These are phyloP conservation scores for Glomus cerebriforme DNA, from an alignment of 192 early-diverging fungal species.

Conservation along the genomic window DNA sequence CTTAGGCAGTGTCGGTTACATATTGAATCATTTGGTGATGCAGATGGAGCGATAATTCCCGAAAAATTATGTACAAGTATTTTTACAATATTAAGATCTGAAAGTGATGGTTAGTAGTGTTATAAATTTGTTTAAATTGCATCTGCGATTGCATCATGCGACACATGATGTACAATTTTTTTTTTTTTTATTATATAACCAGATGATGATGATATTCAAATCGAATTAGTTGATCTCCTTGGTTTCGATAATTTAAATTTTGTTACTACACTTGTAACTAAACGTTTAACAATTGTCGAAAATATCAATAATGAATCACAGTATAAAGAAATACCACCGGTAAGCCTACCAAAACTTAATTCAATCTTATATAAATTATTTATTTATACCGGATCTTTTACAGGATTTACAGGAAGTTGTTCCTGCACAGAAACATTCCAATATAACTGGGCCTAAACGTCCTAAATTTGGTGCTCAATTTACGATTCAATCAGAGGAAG, in stretches of 20 bases:
- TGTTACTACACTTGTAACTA: constrained; percentile 55
- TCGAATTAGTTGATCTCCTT: constrained; percentile 67
- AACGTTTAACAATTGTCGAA: constrained; percentile 61
- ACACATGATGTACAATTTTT: too few relatives aligned
- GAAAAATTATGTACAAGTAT: constrained; percentile 66
- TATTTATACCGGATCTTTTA: constrained; percentile 25
- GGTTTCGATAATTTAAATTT: constrained; percentile 77
- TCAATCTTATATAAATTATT: constrained; percentile 9
- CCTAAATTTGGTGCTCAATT: constrained; percentile 65
- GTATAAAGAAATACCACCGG: neutral
- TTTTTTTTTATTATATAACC: neutral
- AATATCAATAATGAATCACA: constrained; percentile 55
- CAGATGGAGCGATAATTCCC: constrained; percentile 46
- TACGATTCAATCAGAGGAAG: constrained; percentile 63
- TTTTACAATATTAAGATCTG: constrained; percentile 68
- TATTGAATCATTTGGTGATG: constrained; percentile 41
- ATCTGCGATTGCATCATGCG: too few relatives aligned
- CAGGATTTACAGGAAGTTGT: constrained; percentile 11
- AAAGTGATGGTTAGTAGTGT: constrained; percentile 45
- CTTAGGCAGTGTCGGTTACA: constrained; percentile 58
- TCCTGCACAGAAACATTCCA: neutral
- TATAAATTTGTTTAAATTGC: neutral
- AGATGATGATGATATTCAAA: constrained; percentile 71
- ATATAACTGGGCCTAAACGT: constrained; percentile 7
- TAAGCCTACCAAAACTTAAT: constrained; percentile 28